Evolutionary conservation across 495 filamentous ascomycete genomes (phyloP), one percentile per base, ranked within the genome.

Genomic region (Aspergillus nidulans): DNA sequence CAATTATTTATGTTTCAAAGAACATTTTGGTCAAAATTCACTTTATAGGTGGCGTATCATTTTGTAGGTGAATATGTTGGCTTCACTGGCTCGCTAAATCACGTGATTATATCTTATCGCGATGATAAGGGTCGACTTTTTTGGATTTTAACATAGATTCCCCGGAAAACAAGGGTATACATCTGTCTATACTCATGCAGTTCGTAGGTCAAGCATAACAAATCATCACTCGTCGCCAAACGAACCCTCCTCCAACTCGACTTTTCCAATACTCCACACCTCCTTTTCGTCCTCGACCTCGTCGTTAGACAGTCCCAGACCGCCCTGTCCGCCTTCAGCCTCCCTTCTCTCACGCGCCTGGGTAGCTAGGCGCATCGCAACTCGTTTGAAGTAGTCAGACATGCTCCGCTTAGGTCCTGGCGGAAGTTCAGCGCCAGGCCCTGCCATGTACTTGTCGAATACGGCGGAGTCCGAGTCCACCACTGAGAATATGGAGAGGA

Each of bases 351-450:
- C 94, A 57, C 90, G 79, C 0, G 90, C 89, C 67, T 96, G 94
- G 49, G 71, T 81, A 1, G 85, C 92, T 18, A 97, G 71, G 61
- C 91, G 80, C 52, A 95, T 69, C 13, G 89, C 89, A 40, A 97
- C 85, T 15, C 95, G 80, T 78, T 96, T 96, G 74, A 97, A 97
- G 73, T 98, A 98, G 63, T 98, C 94, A 41, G 86, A 82, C 89
- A 97, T 97, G 66, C 88, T 92, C 52, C 94, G 75, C 79, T 95
- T 95, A 26, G 80, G 81, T 8, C 80, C 85, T 0, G 87, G 75
- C 3, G 81, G 74, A 30, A 96, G 69, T 0, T 81, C 83, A 47
- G 74, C 61, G 18, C 84, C 80, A 30, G 81, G 73, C 13, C 79
- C 81, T 4, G 80, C 72, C 68, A 97, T 84, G 63, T 91, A 98